Evolutionary conservation across 2,329 filamentous ascomycete species (phyloP).

Genomic region (Emmonsiellopsis sp.): DNA sequence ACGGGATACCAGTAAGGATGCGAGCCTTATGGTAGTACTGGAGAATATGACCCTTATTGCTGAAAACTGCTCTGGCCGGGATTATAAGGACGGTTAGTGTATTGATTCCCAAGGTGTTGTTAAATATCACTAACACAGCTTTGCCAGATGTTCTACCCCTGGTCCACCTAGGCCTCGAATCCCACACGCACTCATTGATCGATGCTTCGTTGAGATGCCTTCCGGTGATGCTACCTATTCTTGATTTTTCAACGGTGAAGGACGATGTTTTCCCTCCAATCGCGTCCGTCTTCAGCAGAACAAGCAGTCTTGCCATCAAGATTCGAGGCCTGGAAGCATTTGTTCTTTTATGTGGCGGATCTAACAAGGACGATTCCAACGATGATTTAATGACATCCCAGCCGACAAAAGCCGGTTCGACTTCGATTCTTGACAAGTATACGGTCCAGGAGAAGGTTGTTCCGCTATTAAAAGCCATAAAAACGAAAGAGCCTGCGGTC

Average conservation of each 20-base stretch:
- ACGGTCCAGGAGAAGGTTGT: constrained; percentile 98
- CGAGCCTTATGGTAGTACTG: constrained; percentile 81
- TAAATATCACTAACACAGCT: constrained; percentile 15
- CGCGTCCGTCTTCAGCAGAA: constrained; percentile 81
- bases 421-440: constrained; percentile 86
- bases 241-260: constrained; percentile 95
- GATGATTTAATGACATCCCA: constrained; percentile 56
- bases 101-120: neutral
- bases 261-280: constrained; percentile 93
- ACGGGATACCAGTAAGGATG: constrained; percentile 74
- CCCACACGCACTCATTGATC: constrained; percentile 77
- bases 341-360: constrained; percentile 77
- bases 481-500: constrained; percentile 94
- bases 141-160: constrained; percentile 73
- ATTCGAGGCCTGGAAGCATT: constrained; percentile 86
- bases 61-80: constrained; percentile 75
- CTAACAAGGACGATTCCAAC: constrained; percentile 40
- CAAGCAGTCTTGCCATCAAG: constrained; percentile 89
- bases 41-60: constrained; percentile 71
- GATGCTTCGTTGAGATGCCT: constrained; percentile 75
- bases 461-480: constrained; percentile 82
- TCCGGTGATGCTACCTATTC: constrained; percentile 69
- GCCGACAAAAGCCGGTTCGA: constrained; percentile 45
- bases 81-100: constrained; percentile 79
- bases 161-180: constrained; percentile 73